Evolutionary conservation across 192 early-diverging fungal genomes (phyloP), one percentile per base, ranked within the genome.

Genomic region (Linnemannia exigua): DNA sequence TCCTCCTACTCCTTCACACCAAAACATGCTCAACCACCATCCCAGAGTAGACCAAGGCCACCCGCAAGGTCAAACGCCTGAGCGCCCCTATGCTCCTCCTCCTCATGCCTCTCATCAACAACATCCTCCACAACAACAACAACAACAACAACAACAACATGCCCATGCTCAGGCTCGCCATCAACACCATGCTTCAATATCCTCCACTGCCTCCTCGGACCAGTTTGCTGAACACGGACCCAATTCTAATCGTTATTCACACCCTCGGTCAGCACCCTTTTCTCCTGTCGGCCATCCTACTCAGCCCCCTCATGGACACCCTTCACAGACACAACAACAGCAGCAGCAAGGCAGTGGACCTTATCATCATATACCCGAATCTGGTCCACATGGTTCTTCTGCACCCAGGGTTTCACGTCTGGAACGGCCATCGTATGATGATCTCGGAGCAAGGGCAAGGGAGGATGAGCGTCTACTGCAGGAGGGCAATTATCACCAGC

Each of bases 11-110:
- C 79, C 72, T 0, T 80, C 79, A 17, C 79, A 80, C 33, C 14
- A 54, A 19, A 28, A 44, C 20, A 67, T 68, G 7, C 48, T 50
- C 31, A 48, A 69, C 25, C 78, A 73, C 61, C 71, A 46, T 67
- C 41, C 79, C 63, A 80, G 79, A 68, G 72, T 74, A 74, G 79
- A 74, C 47, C 66, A 37, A n/a, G 38, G 52, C 38, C 78, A 72
- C 15, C 78, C 66, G 5, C 78, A 28, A 67, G 63, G 61, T 31
- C 78, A 79, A 66, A 63, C 63, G 37, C 52, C 70, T 20, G 77
- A 79, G 78, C 71, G 66, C 19, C 63, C 66, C 41, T 77, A 69
- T 68, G 75, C 75, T 77, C 78, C 76, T 68, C 16, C 22, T 28
- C 48, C 71, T 36, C 28, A 63, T 11, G 36, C 44, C 9, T 36